Evolutionary conservation across 371 early-diverging fungal genomes (phyloP), one percentile per base, ranked within the genome.

Genomic region (Fennellomyces sp.): DNA sequence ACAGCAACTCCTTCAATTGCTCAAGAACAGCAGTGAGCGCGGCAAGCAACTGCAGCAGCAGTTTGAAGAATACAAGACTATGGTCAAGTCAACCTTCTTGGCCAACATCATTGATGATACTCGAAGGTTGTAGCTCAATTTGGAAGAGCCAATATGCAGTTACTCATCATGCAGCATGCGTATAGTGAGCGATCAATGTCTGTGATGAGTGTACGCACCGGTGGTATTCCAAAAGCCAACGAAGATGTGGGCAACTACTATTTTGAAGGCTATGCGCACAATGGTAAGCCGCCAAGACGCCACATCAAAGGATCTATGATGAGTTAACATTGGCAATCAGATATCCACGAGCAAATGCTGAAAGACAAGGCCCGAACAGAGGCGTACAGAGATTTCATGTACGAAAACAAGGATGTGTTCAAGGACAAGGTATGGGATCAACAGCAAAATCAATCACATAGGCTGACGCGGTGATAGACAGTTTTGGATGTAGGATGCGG

Each of bases 401-500:
- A 89, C 63, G 85, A 90, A 61, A 94, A 94, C 80, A 82, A 85
- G 72, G 91, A 91, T 66, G 70, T 92, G 21, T 92, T 94, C 77
- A 92, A 92, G 63, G 90, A 85, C 73, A 94, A 94, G 73, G 83
- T 88, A 50, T 17, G 52, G n/a, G 26, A 30, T 12, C 29, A 33
- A 15, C 5, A 17, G 15, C 12, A 25, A 15, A 39, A 45, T 45
- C 5, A 21, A n/a, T n/a, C n/a, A n/a, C n/a, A n/a, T n/a, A n/a
- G n/a, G n/a, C n/a, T n/a, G n/a, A n/a, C n/a, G n/a, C n/a, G n/a
- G 45, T 29, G 19, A 21, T 64, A 65, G 65, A 47, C 57, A 29
- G 73, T 72, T 11, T 45, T 72, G 55, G 73, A 72, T 61, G 96
- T 98, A 33, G 99, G 99, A 54, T 97, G 99, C 65, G 99, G 98